Evolutionary conservation across 2,329 filamentous ascomycete genomes (phyloP).

Genomic region (Fusarium torreyae): DNA sequence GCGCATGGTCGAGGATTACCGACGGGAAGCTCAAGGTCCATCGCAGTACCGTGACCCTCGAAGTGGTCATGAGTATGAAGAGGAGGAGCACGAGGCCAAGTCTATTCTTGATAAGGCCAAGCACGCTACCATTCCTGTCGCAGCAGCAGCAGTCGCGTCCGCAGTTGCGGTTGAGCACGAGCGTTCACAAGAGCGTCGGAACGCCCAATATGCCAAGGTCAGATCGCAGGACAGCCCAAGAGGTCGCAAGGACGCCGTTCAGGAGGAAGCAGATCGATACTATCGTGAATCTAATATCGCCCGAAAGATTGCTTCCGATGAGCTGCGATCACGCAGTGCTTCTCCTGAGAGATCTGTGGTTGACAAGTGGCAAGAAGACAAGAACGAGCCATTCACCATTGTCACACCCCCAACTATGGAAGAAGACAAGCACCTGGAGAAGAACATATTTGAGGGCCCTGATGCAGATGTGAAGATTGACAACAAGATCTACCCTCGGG

Average conservation of each 20-base stretch:
- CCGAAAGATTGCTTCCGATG: conserved; percentile 67
- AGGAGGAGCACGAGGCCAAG: conserved; percentile 62
- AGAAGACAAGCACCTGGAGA: conserved; percentile 58
- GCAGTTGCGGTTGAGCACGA: conserved; percentile 62
- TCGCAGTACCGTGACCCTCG: conserved; percentile 42
- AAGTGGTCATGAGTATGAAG: conserved; percentile 50
- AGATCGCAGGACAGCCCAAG: conserved; percentile 54
- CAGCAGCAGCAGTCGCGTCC: conserved; percentile 63
- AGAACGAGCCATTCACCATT: conserved; percentile 61
- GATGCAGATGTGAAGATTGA: conserved; percentile 76
- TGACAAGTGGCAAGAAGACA: conserved; percentile 65
- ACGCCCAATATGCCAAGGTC: conserved; percentile 53
- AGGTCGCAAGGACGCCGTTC: conserved; percentile 61
- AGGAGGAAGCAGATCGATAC: conserved; percentile 70
- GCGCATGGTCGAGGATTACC: conserved; percentile 53
- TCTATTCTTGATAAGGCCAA: conserved; percentile 62
- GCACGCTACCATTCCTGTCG: conserved; percentile 65
- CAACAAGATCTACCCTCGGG: conserved; percentile 68
- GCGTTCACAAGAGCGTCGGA: conserved; percentile 53
- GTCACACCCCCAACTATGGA: conserved; percentile 70
- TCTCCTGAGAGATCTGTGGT: conserved; percentile 69
- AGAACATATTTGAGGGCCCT: conserved; percentile 69
- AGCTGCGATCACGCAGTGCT: conserved; percentile 67
- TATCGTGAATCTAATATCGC: conserved; percentile 71
- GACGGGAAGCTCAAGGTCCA: conserved; percentile 40